Percentiles rank a stretch among this genome's conserved stretches.
Conservation (phyloP, 2,329 filamentous ascomycete species). For the Scortechinia acanthostroma region DNA sequence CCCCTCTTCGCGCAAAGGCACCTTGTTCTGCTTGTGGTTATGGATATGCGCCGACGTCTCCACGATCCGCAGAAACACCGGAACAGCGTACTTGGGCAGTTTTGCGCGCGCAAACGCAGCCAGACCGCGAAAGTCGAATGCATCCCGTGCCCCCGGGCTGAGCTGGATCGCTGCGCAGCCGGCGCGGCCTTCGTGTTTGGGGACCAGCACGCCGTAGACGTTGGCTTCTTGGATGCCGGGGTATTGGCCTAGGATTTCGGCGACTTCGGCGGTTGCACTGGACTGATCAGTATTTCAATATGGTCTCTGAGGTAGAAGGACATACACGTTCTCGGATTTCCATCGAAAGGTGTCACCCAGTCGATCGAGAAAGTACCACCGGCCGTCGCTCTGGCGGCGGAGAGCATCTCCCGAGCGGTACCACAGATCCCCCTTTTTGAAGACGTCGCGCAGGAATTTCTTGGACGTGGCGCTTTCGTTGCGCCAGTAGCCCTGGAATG, state of each 20-base stretch:
- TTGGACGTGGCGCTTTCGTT: conserved; percentile 63
- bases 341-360: conserved; percentile 74
- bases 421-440: conserved; percentile 71
- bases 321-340: conserved; percentile 81
- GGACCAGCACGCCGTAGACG: conserved; percentile 76
- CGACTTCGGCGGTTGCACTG: conserved; percentile 72
- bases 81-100: conserved; percentile 70
- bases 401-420: conserved; percentile 81
- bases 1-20: conserved; percentile 63
- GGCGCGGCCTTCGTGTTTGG: conserved; percentile 75
- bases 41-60: conserved; percentile 71
- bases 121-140: conserved; percentile 45
- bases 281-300: too few relatives aligned
- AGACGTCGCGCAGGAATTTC: conserved; percentile 70
- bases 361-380: conserved; percentile 74
- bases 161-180: conserved; percentile 71
- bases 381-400: conserved; percentile 62
- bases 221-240: conserved; percentile 69
- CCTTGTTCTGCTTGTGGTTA: conserved; percentile 89
- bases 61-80: conserved; percentile 69
- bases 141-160: conserved; percentile 31
- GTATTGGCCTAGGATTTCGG: conserved; percentile 65
- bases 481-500: conserved; percentile 78
- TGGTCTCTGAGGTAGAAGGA: too few relatives aligned
- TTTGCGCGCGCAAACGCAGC: conserved; percentile 45